Percentiles rank a stretch among this genome's conserved stretches.
These are phyloP conservation scores for Kazachstania viticola DNA, from an alignment of 805 yeast genomes.

Conservation along the genomic window DNA sequence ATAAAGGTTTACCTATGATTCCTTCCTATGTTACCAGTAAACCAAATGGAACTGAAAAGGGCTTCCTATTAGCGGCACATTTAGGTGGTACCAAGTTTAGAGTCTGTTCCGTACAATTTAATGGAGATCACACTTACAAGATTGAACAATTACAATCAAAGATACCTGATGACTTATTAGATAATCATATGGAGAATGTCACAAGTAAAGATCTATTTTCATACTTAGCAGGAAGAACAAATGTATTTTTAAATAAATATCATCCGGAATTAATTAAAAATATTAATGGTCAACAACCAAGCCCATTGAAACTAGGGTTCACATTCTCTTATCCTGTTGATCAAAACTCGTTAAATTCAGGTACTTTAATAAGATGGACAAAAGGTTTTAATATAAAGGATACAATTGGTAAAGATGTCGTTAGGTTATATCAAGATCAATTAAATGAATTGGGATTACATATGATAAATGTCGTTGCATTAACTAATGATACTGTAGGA, in stretches of 20 bases:
- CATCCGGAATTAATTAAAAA: constrained; percentile 38
- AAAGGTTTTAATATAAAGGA: constrained; percentile 86
- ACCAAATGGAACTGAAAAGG: constrained; percentile 79
- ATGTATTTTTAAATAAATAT: constrained; percentile 51
- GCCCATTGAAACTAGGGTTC: constrained; percentile 64
- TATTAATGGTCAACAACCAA: constrained; percentile 9
- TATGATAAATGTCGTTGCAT: constrained; percentile 61
- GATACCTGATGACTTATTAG: constrained; percentile 69
- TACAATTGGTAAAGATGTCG: constrained; percentile 77
- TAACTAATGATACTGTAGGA: constrained; percentile 94
- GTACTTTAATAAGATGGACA: constrained; percentile 88
- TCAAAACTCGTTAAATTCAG: constrained; percentile 70
- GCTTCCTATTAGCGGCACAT: constrained; percentile 81
- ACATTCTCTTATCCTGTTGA: constrained; percentile 90
- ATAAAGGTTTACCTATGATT: constrained; percentile 70
- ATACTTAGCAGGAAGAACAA: constrained; percentile 62
- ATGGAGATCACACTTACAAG: constrained; percentile 69
- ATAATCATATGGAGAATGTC: constrained; percentile 34
- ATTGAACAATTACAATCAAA: constrained; percentile 66
- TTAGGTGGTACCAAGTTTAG: constrained; percentile 95
- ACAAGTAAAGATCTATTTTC: constrained; percentile 58
- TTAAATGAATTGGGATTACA: constrained; percentile 49
- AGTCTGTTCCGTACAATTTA: constrained; percentile 74
- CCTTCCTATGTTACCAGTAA: constrained; percentile 80
- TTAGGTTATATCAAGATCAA: constrained; percentile 56